Base-by-base conservation (phyloP, 2,329 filamentous ascomycete species). In the Botrytis medusae region DNA sequence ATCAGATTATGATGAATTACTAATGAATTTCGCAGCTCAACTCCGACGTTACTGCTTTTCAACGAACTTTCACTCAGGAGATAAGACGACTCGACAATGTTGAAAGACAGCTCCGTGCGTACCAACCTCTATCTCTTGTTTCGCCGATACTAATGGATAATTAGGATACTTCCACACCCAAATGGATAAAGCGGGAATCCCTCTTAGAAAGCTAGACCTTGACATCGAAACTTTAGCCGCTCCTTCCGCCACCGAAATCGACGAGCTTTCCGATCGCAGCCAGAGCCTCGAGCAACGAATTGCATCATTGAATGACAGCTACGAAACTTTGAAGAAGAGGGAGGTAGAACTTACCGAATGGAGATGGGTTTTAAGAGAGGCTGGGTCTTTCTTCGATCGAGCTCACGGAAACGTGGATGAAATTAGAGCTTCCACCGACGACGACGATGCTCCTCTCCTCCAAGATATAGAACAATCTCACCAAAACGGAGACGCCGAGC, bases 71-170 rank as follows among this genome's bases (percentile, higher is more conserved):
- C 79, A 99, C 96, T 29, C 95, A 97, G 81, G 96, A 99, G 85
- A 98, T 99, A 78, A 92, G 97, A 81, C 91, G 96, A 76, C 90
- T 99, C 74, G 96, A 99, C 84, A 99, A 99, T 87, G 94, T 98
- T 76, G 96, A 99, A 85, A 90, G 96, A 82, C 96, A 99, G 84
- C 91, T 99, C 79, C 93, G 94, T 95, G 92, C 82, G 93, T 87
- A 74, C 54, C 32, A 59, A 68, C 73, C 59, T 51, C 51, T 54
- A 25, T 32, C 67, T n/a, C 32, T 12, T 32, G 32, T 34, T 73
- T 51, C 70, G 57, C 57, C n/a, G 29, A 62, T 70, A 60, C 76
- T 79, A 59, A 76, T 73, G 71, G 4, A 61, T 54, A 37, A 34
- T 40, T 76, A 96, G 93, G 93, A 79, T 99, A 97, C 86, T 99